Evolutionary conservation across 768 basidiomycete genomes (phyloP), one percentile per base, ranked within the genome.

Genomic region (Mycena indigotica): DNA sequence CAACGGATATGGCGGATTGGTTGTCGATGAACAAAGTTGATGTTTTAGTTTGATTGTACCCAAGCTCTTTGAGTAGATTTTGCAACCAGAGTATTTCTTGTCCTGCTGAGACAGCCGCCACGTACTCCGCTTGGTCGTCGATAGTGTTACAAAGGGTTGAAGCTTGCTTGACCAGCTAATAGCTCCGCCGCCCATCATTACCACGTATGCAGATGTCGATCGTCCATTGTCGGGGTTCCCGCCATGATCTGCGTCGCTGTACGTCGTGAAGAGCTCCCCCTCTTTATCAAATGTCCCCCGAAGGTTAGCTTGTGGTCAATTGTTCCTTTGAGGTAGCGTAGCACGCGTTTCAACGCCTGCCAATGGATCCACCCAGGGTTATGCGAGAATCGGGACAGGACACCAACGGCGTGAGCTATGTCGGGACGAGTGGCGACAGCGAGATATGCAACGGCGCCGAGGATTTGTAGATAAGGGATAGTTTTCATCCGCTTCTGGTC

Each of bases 91-190:
- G 23, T 4, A 71, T 58, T 44, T 71, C 65, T 32, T 67, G 57
- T 4, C 66, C 62, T n/a, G 71, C 69, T n/a, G 71, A 60, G 3
- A 61, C 63, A 1, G 69, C 66, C 21, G 75, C 67, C 6, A 75
- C 67, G 58, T 72, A 77, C 54, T 78, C 75, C 6, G 73, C 73
- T 59, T 75, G 71, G 67, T 70, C 0, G 72, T 76, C 8, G 74
- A 77, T 3, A 70, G 53, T 0, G 75, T 66, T 19, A 78, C 69
- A 61, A 46, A 46, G 23, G 44, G 44, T 21, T 46, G 44, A 13
- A 46, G 23, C 23, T 23, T 16, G 44, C 44, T 46, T 8, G 44
- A 46, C 44, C 44, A 46, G 44, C 44, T 46, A 10, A 46, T 51
- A 1, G 65, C 65, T 4, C 61, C 65, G 24, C 58, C 62, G 23